phyloP scores from a whole-genome alignment of 805 yeast species.

The Starmerella potacharoeniae region DNA sequence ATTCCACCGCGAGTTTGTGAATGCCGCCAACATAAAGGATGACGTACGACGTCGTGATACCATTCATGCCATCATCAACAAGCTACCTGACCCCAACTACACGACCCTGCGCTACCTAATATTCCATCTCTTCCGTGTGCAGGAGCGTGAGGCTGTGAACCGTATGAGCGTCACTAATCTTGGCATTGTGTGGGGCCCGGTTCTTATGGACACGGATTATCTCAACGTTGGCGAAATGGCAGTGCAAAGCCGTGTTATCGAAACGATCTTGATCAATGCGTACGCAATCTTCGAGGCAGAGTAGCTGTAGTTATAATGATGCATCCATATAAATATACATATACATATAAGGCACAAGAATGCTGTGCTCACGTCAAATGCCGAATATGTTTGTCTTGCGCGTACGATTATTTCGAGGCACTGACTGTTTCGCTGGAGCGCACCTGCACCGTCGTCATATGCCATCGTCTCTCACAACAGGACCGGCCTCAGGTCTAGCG shows the following conservation, averaged over 20 bases:
- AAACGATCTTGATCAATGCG: slow-evolving; percentile 73
- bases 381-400: too few species aligned
- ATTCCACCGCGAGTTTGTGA: slow-evolving; percentile 50
- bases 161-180: slow-evolving; percentile 74
- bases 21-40: slow-evolving; percentile 59
- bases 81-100: slow-evolving; percentile 88
- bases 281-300: slow-evolving; percentile 68
- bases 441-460: too few species aligned
- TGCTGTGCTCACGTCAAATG: too few species aligned
- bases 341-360: too few species aligned
- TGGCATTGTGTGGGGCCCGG: slow-evolving; percentile 94
- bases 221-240: slow-evolving; percentile 62
- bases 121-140: slow-evolving; percentile 72
- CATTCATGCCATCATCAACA: slow-evolving; percentile 77
- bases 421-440: too few species aligned
- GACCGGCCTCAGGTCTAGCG: too few species aligned
- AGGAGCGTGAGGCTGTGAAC: slow-evolving; percentile 48
- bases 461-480: too few species aligned
- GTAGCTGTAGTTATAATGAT: slow-evolving; percentile 14
- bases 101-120: slow-evolving; percentile 77
- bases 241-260: slow-evolving; percentile 65
- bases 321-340: background rate
- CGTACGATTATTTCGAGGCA: background rate
- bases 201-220: slow-evolving; percentile 57
- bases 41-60: slow-evolving; percentile 52